Evolutionary conservation across 2,329 filamentous ascomycete genomes (phyloP).

Genomic region (Botrytis sinoallii): DNA sequence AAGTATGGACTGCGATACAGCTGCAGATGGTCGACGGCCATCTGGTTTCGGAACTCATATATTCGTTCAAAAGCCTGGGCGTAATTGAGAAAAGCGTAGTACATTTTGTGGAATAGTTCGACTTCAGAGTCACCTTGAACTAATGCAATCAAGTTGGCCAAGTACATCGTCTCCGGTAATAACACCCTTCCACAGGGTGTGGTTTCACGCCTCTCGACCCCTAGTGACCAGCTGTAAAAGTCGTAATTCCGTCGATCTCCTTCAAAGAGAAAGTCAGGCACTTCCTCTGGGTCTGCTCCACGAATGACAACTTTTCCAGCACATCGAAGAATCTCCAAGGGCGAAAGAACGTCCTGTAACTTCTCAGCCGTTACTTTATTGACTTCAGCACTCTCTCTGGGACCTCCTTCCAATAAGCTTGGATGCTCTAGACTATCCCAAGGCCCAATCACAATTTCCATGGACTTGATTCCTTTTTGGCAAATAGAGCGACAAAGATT

Average conservation of each 20-base stretch:
- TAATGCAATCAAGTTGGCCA: background rate
- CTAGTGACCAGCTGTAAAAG: background rate
- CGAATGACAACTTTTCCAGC: background rate
- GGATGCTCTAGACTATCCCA: background rate
- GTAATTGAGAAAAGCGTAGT: background rate
- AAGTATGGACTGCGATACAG: background rate
- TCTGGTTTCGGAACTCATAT: background rate
- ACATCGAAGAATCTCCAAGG: background rate
- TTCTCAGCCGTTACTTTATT: too few relatives aligned
- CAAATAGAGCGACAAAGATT: background rate
- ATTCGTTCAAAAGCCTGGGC: background rate
- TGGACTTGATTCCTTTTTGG: background rate
- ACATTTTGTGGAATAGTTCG: background rate
- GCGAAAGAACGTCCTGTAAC: background rate
- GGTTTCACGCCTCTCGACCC: accelerated
- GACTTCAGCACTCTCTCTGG: too few relatives aligned
- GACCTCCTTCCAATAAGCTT: too few relatives aligned
- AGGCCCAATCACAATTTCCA: background rate
- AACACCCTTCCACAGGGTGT: background rate
- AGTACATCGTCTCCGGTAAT: background rate
- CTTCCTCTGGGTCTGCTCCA: background rate
- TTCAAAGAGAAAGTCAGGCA: background rate
- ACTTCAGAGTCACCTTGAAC: background rate
- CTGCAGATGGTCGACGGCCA: background rate
- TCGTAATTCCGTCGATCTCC: accelerated